phyloP scores from a whole-genome alignment of 73 alveolate species.

The Symbiodinium pilosum region DNA sequence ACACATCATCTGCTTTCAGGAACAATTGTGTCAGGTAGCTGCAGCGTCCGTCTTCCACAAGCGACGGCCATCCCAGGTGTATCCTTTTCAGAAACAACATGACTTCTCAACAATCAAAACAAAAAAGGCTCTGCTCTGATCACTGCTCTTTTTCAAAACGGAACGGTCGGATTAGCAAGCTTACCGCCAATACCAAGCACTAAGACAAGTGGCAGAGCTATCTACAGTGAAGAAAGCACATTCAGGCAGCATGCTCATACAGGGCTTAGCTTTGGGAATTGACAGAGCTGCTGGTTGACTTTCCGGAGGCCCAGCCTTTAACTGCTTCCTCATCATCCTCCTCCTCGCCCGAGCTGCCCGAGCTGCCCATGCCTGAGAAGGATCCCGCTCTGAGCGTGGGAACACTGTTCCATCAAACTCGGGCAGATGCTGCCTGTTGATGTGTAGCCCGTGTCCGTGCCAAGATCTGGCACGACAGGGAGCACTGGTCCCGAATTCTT shows the following conservation, averaged over 20 bases:
- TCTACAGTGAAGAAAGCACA: too few relatives aligned
- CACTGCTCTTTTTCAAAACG: neutral
- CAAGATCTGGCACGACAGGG: neutral
- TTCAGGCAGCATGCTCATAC: too few relatives aligned
- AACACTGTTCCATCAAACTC: neutral
- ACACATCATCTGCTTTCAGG: neutral
- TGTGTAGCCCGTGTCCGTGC: conserved; percentile 21
- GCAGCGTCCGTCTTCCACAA: conserved; percentile 81
- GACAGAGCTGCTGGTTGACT: too few relatives aligned
- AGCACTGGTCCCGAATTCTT: neutral
- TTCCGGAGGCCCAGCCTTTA: too few relatives aligned
- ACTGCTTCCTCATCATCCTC: conserved; percentile 54
- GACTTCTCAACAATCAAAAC: neutral
- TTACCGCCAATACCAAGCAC: too few relatives aligned
- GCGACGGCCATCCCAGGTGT: conserved; percentile 94
- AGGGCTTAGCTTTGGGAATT: too few relatives aligned
- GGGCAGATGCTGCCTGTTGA: neutral
- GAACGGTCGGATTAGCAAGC: neutral
- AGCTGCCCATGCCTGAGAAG: conserved; percentile 32
- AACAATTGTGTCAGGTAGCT: neutral
- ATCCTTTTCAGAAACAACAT: conserved; percentile 43
- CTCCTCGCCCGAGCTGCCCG: conserved; percentile 87
- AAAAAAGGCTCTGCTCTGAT: neutral
- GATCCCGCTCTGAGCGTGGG: neutral
- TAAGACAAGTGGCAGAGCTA: neutral